These are phyloP conservation scores for Saccharomycopsis fermentans DNA, from an alignment of 805 yeast genomes.

Conservation along the genomic window DNA sequence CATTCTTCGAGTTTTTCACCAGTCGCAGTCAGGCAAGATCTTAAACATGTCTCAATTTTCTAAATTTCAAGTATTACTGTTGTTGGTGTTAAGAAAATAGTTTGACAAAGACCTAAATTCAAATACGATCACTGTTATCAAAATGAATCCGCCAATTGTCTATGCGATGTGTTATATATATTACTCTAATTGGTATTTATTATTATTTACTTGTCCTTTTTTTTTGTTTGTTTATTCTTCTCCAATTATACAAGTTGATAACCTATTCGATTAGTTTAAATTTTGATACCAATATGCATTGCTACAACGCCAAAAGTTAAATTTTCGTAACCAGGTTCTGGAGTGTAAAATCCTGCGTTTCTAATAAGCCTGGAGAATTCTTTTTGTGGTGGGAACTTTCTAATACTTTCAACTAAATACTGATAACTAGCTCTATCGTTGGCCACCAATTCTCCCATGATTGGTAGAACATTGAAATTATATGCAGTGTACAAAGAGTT, in stretches of 20 bases:
- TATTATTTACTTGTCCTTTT: not conserved
- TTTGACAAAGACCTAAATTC: no score
- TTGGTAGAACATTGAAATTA: slow-evolving; percentile 78
- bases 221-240: not conserved
- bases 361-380: slow-evolving; percentile 84
- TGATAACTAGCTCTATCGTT: slow-evolving; percentile 95
- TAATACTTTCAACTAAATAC: slow-evolving; percentile 89
- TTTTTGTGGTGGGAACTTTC: slow-evolving; percentile 86
- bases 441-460: slow-evolving; percentile 93
- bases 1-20: no score
- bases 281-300: slow-evolving; percentile 86
- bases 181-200: not conserved
- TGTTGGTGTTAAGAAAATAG: no score
- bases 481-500: slow-evolving; percentile 77
- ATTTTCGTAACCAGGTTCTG: slow-evolving; percentile 77
- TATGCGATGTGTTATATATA: no score
- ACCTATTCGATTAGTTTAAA: not conserved
- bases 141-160: no score
- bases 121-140: no score
- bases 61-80: no score
- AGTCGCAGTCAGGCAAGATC: no score
- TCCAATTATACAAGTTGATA: not conserved
- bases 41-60: no score
- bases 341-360: slow-evolving; percentile 88
- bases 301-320: slow-evolving; percentile 93